Evolutionary conservation across 495 filamentous ascomycete species (phyloP).

Genomic region (Clohesyomyces aquaticus): DNA sequence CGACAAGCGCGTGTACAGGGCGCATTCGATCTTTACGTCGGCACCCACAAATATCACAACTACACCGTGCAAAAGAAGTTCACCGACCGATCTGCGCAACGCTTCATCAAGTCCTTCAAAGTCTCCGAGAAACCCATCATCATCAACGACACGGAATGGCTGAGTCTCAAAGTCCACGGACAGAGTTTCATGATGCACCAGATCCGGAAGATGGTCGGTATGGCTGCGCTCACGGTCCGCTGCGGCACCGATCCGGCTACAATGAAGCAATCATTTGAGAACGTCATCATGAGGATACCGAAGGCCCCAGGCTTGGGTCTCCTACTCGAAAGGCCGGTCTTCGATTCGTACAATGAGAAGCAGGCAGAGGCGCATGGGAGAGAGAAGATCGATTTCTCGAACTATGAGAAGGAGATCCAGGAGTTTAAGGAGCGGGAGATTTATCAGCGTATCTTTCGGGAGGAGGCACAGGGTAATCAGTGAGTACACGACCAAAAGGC

Average conservation of each 20-base stretch:
- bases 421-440: constrained; percentile 94
- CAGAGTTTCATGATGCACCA: constrained; percentile 99
- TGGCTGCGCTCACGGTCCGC: constrained; percentile 81
- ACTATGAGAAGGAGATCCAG: constrained; percentile 73
- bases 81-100: constrained; percentile 78
- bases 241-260: constrained; percentile 66
- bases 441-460: constrained; percentile 85
- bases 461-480: constrained; percentile 69
- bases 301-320: constrained; percentile 90
- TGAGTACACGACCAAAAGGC: constrained; percentile 10
- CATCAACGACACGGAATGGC: constrained; percentile 81
- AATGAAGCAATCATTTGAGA: constrained; percentile 66
- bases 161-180: constrained; percentile 92
- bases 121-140: constrained; percentile 56
- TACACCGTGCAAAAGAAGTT: constrained; percentile 87
- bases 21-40: constrained; percentile 69
- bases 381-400: constrained; percentile 73
- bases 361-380: constrained; percentile 58
- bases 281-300: constrained; percentile 76
- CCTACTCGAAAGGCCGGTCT: constrained; percentile 86
- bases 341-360: constrained; percentile 77
- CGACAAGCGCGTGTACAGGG: constrained; percentile 74
- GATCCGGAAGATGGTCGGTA: constrained; percentile 97
- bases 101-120: constrained; percentile 85
- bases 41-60: constrained; percentile 91